phyloP scores from a whole-genome alignment of 768 basidiomycete genomes.

The Holtermanniella nyarrowii region DNA sequence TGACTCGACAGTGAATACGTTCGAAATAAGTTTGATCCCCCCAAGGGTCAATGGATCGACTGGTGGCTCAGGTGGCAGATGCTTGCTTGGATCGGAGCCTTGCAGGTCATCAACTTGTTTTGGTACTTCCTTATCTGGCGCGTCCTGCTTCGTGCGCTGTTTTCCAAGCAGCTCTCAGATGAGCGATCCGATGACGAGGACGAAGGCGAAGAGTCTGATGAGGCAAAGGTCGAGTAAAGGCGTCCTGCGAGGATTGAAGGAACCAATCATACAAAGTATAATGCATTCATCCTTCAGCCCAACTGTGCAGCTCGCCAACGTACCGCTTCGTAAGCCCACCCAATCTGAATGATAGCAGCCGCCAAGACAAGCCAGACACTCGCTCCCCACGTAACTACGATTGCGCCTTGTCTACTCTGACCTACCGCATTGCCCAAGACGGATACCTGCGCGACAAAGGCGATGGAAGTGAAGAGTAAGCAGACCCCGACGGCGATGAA shows the following conservation, averaged over 20 bases:
- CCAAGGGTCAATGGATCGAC: slow-evolving; percentile 58
- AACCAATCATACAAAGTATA: too few species aligned
- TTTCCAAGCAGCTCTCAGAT: slow-evolving; percentile 44
- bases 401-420: neutral
- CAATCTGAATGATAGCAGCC: slow-evolving; percentile 24
- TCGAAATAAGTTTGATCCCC: slow-evolving; percentile 36
- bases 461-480: slow-evolving; percentile 30
- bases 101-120: slow-evolving; percentile 80
- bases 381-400: slow-evolving; percentile 19
- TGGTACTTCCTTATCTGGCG: slow-evolving; percentile 83
- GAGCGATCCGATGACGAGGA: slow-evolving; percentile 60
- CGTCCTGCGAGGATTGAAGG: slow-evolving; percentile 7
- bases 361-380: slow-evolving; percentile 25
- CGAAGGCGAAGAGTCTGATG: slow-evolving; percentile 39
- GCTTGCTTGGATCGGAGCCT: slow-evolving; percentile 58
- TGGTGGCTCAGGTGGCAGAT: slow-evolving; percentile 73
- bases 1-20: slow-evolving; percentile 6
- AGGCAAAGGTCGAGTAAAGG: slow-evolving; percentile 10
- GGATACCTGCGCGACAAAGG: slow-evolving; percentile 30
- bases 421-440: slow-evolving; percentile 19
- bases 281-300: slow-evolving; percentile 1
- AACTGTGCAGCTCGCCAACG: slow-evolving; percentile 20
- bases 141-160: slow-evolving; percentile 56
- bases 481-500: slow-evolving; percentile 20
- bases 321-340: slow-evolving; percentile 33